Conservation (phyloP, 2,329 filamentous ascomycete species). For the Emericellopsis atlantica region DNA sequence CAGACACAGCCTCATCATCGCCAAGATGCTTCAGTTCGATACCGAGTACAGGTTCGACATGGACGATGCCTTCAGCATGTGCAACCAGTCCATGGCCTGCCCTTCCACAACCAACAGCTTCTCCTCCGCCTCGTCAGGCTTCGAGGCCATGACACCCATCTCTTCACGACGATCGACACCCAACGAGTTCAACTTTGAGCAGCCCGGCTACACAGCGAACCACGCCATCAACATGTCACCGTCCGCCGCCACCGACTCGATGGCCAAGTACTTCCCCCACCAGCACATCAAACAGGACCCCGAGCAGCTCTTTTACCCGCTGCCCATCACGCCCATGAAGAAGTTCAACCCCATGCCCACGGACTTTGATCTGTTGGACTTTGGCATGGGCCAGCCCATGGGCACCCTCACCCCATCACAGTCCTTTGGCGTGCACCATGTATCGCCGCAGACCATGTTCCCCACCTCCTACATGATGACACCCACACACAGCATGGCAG, state of each 20-base stretch:
- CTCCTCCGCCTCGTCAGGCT: conserved; percentile 24
- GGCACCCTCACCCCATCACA: conserved; percentile 23
- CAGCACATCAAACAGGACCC: conserved; percentile 14
- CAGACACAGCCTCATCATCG: not conserved
- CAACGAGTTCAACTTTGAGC: conserved; percentile 22
- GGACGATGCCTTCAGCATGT: conserved; percentile 25
- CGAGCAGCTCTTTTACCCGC: conserved; percentile 19
- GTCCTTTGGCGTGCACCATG: conserved; percentile 19
- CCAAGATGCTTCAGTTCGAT: conserved; percentile 22
- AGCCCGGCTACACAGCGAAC: conserved; percentile 15
- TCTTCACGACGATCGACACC: conserved; percentile 30
- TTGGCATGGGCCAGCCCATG: conserved; percentile 21
- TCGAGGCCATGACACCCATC: conserved; percentile 29
- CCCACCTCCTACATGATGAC: conserved; percentile 24
- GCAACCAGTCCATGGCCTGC: conserved; percentile 21
- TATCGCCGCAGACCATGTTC: conserved; percentile 20
- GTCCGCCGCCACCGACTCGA: conserved; percentile 15
- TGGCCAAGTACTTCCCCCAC: conserved; percentile 11
- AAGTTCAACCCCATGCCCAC: conserved; percentile 19
- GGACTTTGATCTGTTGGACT: conserved; percentile 25
- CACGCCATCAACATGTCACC: conserved; percentile 21
- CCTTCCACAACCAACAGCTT: conserved; percentile 22
- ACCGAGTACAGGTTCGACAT: conserved; percentile 24
- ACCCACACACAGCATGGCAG: conserved; percentile 24
- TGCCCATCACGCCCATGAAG: conserved; percentile 21